Base-by-base conservation (phyloP, 2,329 filamentous ascomycete genomes). In the Fusarium sp. region DNA sequence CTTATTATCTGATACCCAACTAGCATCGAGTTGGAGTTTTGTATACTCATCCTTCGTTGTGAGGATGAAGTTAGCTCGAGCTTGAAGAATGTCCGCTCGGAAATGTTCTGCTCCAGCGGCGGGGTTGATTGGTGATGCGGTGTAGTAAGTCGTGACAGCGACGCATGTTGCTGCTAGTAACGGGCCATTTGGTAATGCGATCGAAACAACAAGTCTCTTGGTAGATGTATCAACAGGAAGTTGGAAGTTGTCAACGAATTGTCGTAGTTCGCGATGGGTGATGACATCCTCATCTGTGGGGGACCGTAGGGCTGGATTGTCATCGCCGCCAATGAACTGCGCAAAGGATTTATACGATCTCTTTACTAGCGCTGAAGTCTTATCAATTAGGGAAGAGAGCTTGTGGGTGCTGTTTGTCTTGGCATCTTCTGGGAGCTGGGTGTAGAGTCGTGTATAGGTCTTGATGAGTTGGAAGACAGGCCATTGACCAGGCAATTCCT, bases 101-200 rank as follows among this genome's bases (percentile, higher is more conserved):
- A 68, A 68, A 20, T 68, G 65, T 20, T 68, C 65, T 3, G 39
- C 24, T 8, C 63, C 65, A 6, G 65, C 54, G 7, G 65, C 65
- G 1, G 65, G 65, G n/a, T 68, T 68, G 22, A 68, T 68, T 5
- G 65, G 65, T 0, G 63, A 68, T 18, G 63, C 34, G 4, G 39
- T 68, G 28, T 68, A 68, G 41, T 68, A 68, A 26, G 34, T 68
- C 3, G 65, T 61, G 2, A 68, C 54, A 9, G 65, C 65, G 9
- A 68, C 38, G 11, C 65, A 68, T 15, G 65, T 68, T 1, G 65
- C 65, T 13, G 65, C 65, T 14, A 68, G 4, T 1, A 68, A 36
- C 1, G 65, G 65, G 1, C 63, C 65, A 12, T 68, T 68, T 0
- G 63, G 65, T 3, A 68, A 3, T 0, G 45, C 65, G 3, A 68